Base-by-base conservation (phyloP, 345 rosid genomes). In the Rhizophora apiculata region DNA sequence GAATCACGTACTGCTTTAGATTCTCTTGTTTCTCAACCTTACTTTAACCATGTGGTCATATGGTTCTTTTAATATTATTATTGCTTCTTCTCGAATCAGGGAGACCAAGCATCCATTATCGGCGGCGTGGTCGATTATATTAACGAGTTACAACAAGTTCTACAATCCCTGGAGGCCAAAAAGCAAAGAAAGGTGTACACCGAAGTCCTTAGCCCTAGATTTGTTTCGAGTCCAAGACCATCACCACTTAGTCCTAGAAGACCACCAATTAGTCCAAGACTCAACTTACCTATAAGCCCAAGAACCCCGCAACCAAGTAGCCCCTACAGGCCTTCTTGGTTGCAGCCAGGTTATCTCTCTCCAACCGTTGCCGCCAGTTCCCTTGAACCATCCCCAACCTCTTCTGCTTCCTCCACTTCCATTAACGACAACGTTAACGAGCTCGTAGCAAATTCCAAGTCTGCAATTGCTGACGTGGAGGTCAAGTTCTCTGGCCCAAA, bases 91-190 rank as follows among this genome's bases (percentile, higher is more conserved):
- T 16, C 15, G 63, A 54, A 0, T 22, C 27, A 96, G 98, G 98
- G 98, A 68, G 99, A 96, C 76, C 99, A 92, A 87, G 99, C 99
- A 70, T 96, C 99, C 21, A 92, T 92, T 39, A 96, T 96, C 37
- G 98, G 96, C 53, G 99, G 99, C 6, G 99, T 96, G 8, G 96
- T 92, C 69, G 96, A 96, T 71, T 96, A 92, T 85, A 90, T 96
- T 73, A 89, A 83, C 27, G 99, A 96, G 80, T 78, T 96, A 76
- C 97, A 92, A 62, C 99, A 96, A 82, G 70, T 96, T 69, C 90
- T 96, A 6, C 94, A 89, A 52, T 87, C 98, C 2, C 82, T 96
- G 0, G 97, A 92, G 65, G 88, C 97, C 73, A 96, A 92, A 80
- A 96, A 92, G 79, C 95, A 96, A 78, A 87, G 99, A 68, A 96